Evolutionary conservation across 2,329 filamentous ascomycete species (phyloP).

Genomic region (Aurifilum marmelostoma): DNA sequence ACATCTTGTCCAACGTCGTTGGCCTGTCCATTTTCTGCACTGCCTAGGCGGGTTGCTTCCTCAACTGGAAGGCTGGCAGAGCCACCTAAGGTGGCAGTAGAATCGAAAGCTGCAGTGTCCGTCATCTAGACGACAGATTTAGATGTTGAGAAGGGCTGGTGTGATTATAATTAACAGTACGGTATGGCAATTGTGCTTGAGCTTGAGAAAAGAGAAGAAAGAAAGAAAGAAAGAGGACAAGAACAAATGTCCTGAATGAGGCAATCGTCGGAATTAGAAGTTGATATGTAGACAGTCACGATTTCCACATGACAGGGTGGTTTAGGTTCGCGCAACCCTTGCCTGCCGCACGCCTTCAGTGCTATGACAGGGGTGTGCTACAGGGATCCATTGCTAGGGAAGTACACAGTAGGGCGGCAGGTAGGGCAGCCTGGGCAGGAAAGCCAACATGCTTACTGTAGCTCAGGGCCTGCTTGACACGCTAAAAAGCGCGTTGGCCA

Average conservation of each 20-base stretch:
- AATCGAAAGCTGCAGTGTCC: slow-evolving; percentile 17
- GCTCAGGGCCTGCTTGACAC: slow-evolving; percentile 6
- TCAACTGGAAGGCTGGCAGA: not conserved
- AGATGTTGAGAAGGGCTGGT: not conserved
- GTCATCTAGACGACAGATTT: slow-evolving; percentile 10
- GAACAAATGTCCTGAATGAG: not conserved
- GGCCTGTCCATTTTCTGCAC: slow-evolving; percentile 6
- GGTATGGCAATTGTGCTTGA: too few relatives aligned
- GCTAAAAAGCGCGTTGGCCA: slow-evolving; percentile 12
- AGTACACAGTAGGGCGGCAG: not conserved
- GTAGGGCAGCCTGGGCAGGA: too few relatives aligned
- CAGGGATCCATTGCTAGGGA: not conserved
- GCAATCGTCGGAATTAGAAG: not conserved
- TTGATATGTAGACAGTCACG: not conserved
- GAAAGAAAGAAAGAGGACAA: too few relatives aligned
- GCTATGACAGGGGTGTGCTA: not conserved
- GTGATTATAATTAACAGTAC: not conserved
- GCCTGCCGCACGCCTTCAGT: not conserved
- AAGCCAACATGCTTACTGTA: not conserved
- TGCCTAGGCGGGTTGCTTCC: not conserved
- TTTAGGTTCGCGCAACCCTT: not conserved
- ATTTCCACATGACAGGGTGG: too few relatives aligned
- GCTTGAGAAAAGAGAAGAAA: too few relatives aligned
- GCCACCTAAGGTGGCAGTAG: slow-evolving; percentile 11
- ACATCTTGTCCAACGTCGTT: slow-evolving; percentile 20